Percentiles rank a stretch among this genome's conserved stretches.
phyloP scores from a whole-genome alignment of 2,329 filamentous ascomycete genomes.

The Cladosporium velox region DNA sequence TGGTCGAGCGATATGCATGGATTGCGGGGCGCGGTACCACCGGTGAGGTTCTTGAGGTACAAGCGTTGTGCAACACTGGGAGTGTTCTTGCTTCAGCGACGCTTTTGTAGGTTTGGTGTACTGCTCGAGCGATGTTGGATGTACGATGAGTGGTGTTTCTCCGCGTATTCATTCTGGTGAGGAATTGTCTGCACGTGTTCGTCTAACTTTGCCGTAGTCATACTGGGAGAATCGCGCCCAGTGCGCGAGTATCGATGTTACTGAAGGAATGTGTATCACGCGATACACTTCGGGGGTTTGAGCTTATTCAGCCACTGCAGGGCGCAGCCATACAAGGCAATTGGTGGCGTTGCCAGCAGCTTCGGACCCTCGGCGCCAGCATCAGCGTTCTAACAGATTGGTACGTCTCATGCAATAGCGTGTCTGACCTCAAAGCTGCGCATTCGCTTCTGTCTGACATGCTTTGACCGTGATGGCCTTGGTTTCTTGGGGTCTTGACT shows the following conservation, averaged over 20 bases:
- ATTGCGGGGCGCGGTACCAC: background rate
- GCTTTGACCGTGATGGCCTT: background rate
- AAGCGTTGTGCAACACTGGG: background rate
- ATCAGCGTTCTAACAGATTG: background rate
- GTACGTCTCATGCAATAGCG: background rate
- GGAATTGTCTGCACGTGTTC: background rate
- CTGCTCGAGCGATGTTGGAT: background rate
- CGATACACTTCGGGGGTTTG: background rate
- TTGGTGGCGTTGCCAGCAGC: slow-evolving; percentile 4
- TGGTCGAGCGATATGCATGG: background rate
- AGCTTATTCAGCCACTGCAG: background rate
- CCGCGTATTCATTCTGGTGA: background rate
- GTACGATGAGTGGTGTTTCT: background rate
- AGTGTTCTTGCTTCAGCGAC: background rate
- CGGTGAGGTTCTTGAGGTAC: slow-evolving; percentile 6
- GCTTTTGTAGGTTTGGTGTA: background rate
- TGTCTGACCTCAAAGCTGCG: background rate
- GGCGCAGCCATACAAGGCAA: background rate
- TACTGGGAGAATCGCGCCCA: no score
- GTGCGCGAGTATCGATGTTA: background rate
- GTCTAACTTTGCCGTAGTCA: background rate
- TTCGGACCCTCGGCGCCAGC: background rate
- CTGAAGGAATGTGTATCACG: slow-evolving; percentile 3
- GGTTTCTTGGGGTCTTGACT: background rate
- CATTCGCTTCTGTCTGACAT: background rate